Conservation (phyloP, 352 stramenopile species). For the Pythium rishiriense region DNA sequence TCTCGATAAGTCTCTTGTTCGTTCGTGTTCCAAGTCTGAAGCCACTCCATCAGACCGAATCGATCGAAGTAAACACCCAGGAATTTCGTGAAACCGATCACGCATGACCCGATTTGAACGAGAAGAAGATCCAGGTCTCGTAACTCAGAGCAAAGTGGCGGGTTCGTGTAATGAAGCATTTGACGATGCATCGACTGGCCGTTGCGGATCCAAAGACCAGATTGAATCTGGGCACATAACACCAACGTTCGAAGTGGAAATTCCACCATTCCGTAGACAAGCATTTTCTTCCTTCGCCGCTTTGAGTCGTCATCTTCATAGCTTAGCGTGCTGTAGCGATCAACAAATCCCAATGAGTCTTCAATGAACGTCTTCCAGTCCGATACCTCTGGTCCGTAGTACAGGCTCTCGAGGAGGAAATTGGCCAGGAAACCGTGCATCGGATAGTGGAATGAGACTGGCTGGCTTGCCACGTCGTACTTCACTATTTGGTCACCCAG, state of each 20-base stretch:
- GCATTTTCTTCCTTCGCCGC: constrained; percentile 51
- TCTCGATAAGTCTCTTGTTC: constrained; percentile 51
- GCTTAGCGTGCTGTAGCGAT: constrained; percentile 5
- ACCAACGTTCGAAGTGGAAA: constrained; percentile 76
- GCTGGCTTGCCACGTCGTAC: constrained; percentile 69
- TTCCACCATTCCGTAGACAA: constrained; percentile 78
- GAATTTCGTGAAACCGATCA: constrained; percentile 70
- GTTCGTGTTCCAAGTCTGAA: constrained; percentile 59
- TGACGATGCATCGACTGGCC: constrained; percentile 83
- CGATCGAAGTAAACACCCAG: constrained; percentile 81
- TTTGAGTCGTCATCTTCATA: constrained; percentile 34
- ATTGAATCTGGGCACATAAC: constrained; percentile 74
- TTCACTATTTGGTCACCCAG: constrained; percentile 61
- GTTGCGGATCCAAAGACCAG: constrained; percentile 84
- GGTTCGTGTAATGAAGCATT: constrained; percentile 77
- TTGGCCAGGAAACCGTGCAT: constrained; percentile 83
- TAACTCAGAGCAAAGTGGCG: constrained; percentile 67
- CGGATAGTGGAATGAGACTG: constrained; percentile 90
- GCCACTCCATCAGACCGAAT: constrained; percentile 76
- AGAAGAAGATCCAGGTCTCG: constrained; percentile 77
- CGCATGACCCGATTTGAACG: constrained; percentile 59
- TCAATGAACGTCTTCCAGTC: constrained; percentile 57
- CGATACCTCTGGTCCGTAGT: constrained; percentile 49
- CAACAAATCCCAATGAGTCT: constrained; percentile 39
- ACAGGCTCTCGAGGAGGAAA: constrained; percentile 79